Percentiles rank a stretch among this genome's conserved stretches.
Evolutionary conservation across 2,329 filamentous ascomycete species (phyloP).

Genomic region (Aspergillus sp.): DNA sequence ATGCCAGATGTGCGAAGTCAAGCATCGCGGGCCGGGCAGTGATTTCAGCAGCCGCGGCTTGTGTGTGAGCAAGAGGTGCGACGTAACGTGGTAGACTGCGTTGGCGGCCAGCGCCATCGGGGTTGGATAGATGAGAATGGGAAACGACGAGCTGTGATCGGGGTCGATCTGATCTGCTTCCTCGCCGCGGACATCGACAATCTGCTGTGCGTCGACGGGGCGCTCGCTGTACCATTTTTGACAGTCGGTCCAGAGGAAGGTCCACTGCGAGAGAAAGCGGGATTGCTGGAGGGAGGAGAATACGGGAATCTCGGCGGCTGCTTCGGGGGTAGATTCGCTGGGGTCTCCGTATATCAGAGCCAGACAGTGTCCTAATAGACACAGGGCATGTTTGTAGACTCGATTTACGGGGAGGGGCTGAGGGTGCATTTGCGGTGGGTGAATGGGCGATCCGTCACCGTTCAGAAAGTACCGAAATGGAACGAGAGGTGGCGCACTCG

Average conservation of each 20-base stretch:
- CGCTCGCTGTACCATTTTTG: constrained; percentile 27
- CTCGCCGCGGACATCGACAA: constrained; percentile 23
- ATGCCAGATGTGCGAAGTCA: constrained; percentile 27
- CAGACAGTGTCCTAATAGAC: too few species aligned
- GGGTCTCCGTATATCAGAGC: too few species aligned
- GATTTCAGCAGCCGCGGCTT: constrained; percentile 25
- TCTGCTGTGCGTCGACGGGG: constrained; percentile 18
- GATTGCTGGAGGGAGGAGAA: constrained; percentile 5
- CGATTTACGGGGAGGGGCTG: too few species aligned
- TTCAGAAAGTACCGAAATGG: too few species aligned
- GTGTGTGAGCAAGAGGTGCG: constrained; percentile 19
- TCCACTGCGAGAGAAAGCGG: constrained; percentile 24
- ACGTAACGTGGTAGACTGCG: constrained; percentile 23
- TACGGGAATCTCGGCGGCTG: not conserved
- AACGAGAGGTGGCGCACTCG: too few species aligned
- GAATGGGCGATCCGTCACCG: too few species aligned
- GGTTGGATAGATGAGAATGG: constrained; percentile 26
- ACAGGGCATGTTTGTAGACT: too few species aligned
- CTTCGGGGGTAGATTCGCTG: not conserved
- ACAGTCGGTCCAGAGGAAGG: constrained; percentile 24
- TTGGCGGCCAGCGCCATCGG: constrained; percentile 28
- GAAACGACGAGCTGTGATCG: constrained; percentile 21
- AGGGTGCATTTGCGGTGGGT: too few species aligned
- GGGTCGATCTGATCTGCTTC: constrained; percentile 25
- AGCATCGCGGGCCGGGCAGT: constrained; percentile 20